Conservation (phyloP, 2,329 filamentous ascomycete species). For the Rhinocladiella mackenziei region DNA sequence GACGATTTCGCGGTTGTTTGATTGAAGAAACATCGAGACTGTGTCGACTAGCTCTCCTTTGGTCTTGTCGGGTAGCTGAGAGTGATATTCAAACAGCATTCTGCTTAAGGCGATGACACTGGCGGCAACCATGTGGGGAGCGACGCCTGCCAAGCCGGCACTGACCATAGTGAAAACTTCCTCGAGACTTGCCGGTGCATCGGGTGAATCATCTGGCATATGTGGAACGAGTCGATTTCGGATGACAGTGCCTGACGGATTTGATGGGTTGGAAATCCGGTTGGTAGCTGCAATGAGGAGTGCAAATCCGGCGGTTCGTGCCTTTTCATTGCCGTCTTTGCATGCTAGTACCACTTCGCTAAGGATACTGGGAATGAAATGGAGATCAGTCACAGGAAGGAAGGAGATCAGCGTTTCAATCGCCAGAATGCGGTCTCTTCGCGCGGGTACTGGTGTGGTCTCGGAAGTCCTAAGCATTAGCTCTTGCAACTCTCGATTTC, state of each 20-base stretch:
- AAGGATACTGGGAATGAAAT: slow-evolving; percentile 88
- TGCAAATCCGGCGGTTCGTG: slow-evolving; percentile 82
- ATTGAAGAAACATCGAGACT: slow-evolving; percentile 92
- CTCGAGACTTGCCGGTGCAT: slow-evolving; percentile 76
- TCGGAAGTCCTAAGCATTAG: slow-evolving; percentile 74
- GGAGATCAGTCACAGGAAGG: slow-evolving; percentile 71
- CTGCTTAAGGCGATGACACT: slow-evolving; percentile 92
- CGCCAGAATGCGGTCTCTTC: slow-evolving; percentile 79
- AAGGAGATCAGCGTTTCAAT: slow-evolving; percentile 75
- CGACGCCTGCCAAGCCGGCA: slow-evolving; percentile 85
- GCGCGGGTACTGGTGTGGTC: slow-evolving; percentile 79
- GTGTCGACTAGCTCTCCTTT: slow-evolving; percentile 84
- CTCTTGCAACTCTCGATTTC: slow-evolving; percentile 74
- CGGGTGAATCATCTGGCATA: slow-evolving; percentile 76
- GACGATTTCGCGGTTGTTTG: slow-evolving; percentile 95
- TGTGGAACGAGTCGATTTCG: slow-evolving; percentile 81
- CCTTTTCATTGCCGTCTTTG: slow-evolving; percentile 97
- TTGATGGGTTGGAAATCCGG: slow-evolving; percentile 66
- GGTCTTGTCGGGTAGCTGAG: slow-evolving; percentile 62
- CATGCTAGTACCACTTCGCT: slow-evolving; percentile 94
- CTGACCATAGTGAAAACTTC: slow-evolving; percentile 99
- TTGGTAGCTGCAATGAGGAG: slow-evolving; percentile 84
- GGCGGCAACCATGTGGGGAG: slow-evolving; percentile 95
- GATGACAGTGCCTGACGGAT: slow-evolving; percentile 63
- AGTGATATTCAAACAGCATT: slow-evolving; percentile 88